phyloP scores from a whole-genome alignment of 2,329 filamentous ascomycete genomes.

The Herpotrichia juniperi region DNA sequence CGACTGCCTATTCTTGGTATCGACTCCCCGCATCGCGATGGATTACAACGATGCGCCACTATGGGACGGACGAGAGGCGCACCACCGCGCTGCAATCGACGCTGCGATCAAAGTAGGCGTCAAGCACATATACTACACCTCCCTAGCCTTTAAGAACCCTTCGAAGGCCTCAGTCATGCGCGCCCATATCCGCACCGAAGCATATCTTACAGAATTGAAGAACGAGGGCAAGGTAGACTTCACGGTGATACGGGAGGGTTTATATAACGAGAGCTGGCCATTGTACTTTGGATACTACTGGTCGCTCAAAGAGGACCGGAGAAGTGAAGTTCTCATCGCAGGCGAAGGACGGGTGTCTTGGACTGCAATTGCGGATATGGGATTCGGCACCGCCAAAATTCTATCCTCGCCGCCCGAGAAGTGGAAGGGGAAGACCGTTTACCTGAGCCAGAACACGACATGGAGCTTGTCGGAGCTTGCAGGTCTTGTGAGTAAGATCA shows the following conservation, averaged over 20 bases:
- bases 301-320: slow-evolving; percentile 36
- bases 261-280: slow-evolving; percentile 57
- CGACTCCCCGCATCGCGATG: slow-evolving; percentile 50
- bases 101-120: slow-evolving; percentile 50
- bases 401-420: slow-evolving; percentile 38
- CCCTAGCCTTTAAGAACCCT: slow-evolving; percentile 49
- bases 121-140: slow-evolving; percentile 55
- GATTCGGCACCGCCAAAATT: slow-evolving; percentile 49
- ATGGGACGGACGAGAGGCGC: slow-evolving; percentile 50
- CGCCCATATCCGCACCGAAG: slow-evolving; percentile 54
- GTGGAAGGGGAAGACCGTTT: slow-evolving; percentile 46
- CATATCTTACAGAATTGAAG: slow-evolving; percentile 42
- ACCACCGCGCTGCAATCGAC: slow-evolving; percentile 52
- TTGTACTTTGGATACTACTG: slow-evolving; percentile 55
- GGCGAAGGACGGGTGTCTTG: slow-evolving; percentile 52
- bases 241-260: slow-evolving; percentile 51
- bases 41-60: slow-evolving; percentile 52
- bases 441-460: slow-evolving; percentile 41
- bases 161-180: slow-evolving; percentile 53
- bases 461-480: slow-evolving; percentile 38
- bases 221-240: slow-evolving; percentile 24
- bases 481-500: slow-evolving; percentile 30
- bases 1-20: slow-evolving; percentile 53
- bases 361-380: slow-evolving; percentile 53
- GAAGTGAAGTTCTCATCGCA: slow-evolving; percentile 46